phyloP scores from a whole-genome alignment of 2,329 filamentous ascomycete species.

The Neodidymelliopsis sp. region DNA sequence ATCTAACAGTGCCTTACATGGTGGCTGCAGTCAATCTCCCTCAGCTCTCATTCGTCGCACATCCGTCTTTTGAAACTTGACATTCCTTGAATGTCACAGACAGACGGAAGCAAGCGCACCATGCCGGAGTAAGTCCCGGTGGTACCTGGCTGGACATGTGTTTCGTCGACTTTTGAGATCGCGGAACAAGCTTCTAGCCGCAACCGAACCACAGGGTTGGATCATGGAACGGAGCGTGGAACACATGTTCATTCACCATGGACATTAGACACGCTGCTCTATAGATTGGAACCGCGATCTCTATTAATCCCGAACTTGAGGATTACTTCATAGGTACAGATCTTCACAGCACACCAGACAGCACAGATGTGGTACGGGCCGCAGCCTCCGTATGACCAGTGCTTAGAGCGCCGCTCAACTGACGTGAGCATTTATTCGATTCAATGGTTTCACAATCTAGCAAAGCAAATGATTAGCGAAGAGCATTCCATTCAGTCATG shows the following conservation, averaged over 20 bases:
- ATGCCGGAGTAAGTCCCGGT: conserved; percentile 2
- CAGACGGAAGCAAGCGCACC: conserved; percentile 9
- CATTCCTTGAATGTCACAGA: conserved; percentile 16
- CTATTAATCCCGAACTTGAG: neutral
- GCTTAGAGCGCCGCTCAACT: neutral
- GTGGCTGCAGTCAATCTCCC: conserved; percentile 4
- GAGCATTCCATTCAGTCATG: neutral
- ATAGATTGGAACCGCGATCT: neutral
- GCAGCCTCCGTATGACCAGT: neutral
- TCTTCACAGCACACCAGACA: neutral
- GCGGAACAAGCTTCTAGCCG: neutral
- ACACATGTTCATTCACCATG: neutral
- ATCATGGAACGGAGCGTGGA: neutral
- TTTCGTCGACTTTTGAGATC: conserved; percentile 3
- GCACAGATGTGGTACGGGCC: neutral
- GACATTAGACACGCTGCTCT: neutral
- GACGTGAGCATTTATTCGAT: neutral
- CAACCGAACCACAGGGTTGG: neutral
- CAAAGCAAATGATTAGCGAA: neutral
- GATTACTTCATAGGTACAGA: neutral
- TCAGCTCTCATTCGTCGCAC: conserved; percentile 11
- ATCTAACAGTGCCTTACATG: neutral
- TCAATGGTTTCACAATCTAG: conserved; percentile 3
- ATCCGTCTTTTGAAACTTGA: neutral
- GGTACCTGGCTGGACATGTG: neutral